Base-by-base conservation (phyloP, 139 green algal species). In the Chlamydomonas asymmetrica region DNA sequence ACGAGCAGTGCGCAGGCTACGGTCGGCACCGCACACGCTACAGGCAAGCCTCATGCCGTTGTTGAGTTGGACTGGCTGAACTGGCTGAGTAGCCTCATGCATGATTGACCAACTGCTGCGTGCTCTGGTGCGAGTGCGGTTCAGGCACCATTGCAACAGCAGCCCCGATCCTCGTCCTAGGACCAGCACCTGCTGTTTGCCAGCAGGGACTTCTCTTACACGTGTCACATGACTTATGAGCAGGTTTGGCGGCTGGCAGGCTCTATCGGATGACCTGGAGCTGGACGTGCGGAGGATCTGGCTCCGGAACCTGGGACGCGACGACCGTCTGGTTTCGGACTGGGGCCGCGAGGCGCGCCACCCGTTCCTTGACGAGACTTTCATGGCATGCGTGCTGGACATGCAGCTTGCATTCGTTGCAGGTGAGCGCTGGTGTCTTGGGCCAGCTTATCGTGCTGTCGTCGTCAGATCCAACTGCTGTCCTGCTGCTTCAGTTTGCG, bases 1-100 rank as follows among this genome's bases (percentile, higher is more conserved):
- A 99, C 81, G 95, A 99, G 88, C 92, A 96, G 76, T 96, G 88
- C 67, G 93, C 70, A 0, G 95, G 95, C 0, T 98, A 98, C 69
- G 94, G 92, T n/a, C 86, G 95, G 18, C 94, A 98, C 82, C 83
- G 90, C 25, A 98, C 94, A 1, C 79, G 78, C 54, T 96, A 91
- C 39, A 45, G 80, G 20, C 40, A 71, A 3, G 54, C 69, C 41
- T n/a, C n/a, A n/a, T n/a, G n/a, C n/a, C n/a, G n/a, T n/a, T n/a
- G n/a, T n/a, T n/a, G n/a, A n/a, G n/a, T n/a, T n/a, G n/a, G n/a
- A n/a, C n/a, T n/a, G n/a, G n/a, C n/a, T n/a, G n/a, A n/a, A n/a
- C n/a, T n/a, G n/a, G n/a, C n/a, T n/a, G n/a, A n/a, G n/a, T n/a
- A n/a, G n/a, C n/a, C n/a, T n/a, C n/a, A n/a, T n/a, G n/a, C n/a